Conservation (phyloP, 768 basidiomycete species). For the Boletus vinaceobasis region DNA sequence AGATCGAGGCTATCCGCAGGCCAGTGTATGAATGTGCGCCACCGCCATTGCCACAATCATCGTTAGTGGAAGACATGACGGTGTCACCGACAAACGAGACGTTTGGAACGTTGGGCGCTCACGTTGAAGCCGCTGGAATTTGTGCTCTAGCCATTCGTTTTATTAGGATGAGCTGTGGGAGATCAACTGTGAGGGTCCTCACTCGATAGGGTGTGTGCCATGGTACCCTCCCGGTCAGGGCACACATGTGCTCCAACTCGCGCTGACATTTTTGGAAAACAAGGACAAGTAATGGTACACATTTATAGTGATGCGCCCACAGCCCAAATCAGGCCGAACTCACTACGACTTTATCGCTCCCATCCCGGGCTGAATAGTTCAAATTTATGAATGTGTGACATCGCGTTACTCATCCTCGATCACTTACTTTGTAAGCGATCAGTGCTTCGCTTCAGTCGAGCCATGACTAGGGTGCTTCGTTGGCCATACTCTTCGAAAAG, state of each 20-base stretch:
- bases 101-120: background rate
- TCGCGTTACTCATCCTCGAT: background rate
- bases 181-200: constrained; percentile 28
- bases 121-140: background rate
- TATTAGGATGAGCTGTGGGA: constrained; percentile 12
- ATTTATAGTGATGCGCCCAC: background rate
- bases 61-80: constrained; percentile 20
- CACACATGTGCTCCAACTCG: background rate
- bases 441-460: background rate
- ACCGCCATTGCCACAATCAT: constrained; percentile 49
- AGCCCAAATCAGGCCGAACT: background rate
- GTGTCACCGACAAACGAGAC: background rate
- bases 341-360: background rate
- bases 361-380: background rate
- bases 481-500: constrained; percentile 25
- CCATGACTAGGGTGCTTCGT: constrained; percentile 8
- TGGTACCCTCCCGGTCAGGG: constrained; percentile 25
- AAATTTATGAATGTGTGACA: background rate
- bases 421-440: background rate
- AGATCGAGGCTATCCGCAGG: constrained; percentile 69
- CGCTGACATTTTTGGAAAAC: background rate
- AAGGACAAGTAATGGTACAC: background rate
- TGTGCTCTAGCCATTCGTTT: background rate
- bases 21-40: constrained; percentile 46
- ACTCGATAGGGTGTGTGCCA: background rate